Evolutionary conservation across 1,139 yeast genomes (phyloP), one percentile per base, ranked within the genome.

Genomic region (Zygoascus meyerae): DNA sequence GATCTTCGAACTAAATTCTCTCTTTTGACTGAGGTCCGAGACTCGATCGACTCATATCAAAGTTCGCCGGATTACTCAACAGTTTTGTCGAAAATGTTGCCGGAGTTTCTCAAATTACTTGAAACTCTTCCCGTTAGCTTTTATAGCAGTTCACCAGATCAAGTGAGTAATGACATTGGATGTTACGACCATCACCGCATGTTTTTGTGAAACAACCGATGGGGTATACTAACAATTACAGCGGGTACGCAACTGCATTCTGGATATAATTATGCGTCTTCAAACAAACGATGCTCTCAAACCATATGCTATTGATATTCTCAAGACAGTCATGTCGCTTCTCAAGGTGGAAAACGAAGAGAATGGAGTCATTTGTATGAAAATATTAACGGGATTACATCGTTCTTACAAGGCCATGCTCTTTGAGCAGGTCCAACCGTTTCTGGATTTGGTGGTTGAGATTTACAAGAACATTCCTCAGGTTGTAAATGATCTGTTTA

Each of bases 341-440:
- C 70, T 92, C 50, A 78, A 77, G 17, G 72, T 69, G 14, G 99
- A 94, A 62, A 92, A 94, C 62, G 99, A 94, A 66, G 97, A 90
- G 55, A 92, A 92, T 62, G 98, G 97, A 42, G 89, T 89, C 1
- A 72, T 89, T 48, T 85, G 95, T 63, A 83, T 90, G 84, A 90
- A 87, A 63, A 82, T 89, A 47, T 75, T 90, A 48, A 87, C 97
- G n/a, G 78, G 85, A 42, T 70, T 92, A 48, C 96, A 90, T 68
- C 84, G 94, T 63, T 79, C 94, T 0, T 92, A 85, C 69, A 90
- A 86, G 67, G 66, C 75, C 15, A 72, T 74, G 36, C 69, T 90
- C 49, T 72, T 76, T 12, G 90, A 81, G 16, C 83, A 83, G 57
- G 95, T 92, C 2, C 82, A 78, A 54, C 83, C 85, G 1, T 94